Evolutionary conservation across 2,329 filamentous ascomycete species (phyloP), one percentile per base, ranked within the genome.

Genomic region (Tolypocladium ophioglossoides): DNA sequence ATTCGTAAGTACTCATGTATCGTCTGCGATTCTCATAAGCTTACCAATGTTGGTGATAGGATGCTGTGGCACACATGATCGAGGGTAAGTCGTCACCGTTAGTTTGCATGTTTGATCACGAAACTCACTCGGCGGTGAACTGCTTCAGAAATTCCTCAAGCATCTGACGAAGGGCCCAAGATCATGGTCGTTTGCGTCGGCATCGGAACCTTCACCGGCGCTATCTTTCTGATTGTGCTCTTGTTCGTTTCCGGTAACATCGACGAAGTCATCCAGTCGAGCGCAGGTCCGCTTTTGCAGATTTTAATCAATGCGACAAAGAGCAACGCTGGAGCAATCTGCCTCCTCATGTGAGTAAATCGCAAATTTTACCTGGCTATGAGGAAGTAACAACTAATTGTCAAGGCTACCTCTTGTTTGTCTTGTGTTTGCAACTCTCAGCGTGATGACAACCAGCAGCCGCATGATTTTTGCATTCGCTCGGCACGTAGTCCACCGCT

Each of bases 401-500:
- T 7, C 3, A 11, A 60, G 59, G 56, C 44, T 86, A 53, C 83
- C 83, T 0, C 68, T 86, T 1, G 62, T 84, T 2, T 86, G 84
- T 61, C 74, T 85, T 51, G 69, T 85, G 2, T 86, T 87, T 62
- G 82, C 83, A 2, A 78, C 78, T 3, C 83, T 77, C 4, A 77
- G 76, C 4, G 80, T 86, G 61, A 82, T 86, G 80, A 85, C 83
- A 0, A 86, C 84, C 0, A 81, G 77, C 37, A 80, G 76, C 37
- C 77, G 84, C 9, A 86, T 86, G 78, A 80, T 80, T 10, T 87
- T 83, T 61, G 84, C 85, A 0, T 87, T 87, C 58, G 83, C 66
- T 7, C 58, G 68, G 59, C 59, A 54, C 39, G 56, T 48, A 78
- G 53, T 71, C 82, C 61, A 6, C 4, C 22, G 16, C 32, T 22